Percentiles rank a stretch among this genome's conserved stretches.
Evolutionary conservation across 768 basidiomycete genomes (phyloP).

Genomic region (Lactifluus pinguis): DNA sequence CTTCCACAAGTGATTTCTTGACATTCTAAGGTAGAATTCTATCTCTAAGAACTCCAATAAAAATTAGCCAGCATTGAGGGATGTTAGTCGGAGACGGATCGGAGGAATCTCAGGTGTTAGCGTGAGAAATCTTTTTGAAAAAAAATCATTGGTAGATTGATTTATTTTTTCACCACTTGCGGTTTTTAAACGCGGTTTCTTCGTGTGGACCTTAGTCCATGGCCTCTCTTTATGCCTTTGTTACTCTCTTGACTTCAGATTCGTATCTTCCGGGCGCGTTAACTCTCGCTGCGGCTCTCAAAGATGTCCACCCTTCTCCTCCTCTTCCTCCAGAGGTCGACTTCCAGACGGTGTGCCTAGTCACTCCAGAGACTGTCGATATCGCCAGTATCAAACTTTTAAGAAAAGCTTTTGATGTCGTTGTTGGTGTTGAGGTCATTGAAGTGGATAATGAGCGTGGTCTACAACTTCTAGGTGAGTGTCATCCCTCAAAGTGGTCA

Average conservation of each 20-base stretch:
- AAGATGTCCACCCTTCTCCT: constrained; percentile 62
- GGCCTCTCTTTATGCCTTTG: constrained; percentile 71
- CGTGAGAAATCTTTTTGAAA: constrained; percentile 13
- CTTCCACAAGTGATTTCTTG: neutral
- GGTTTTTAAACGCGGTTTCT: constrained; percentile 13
- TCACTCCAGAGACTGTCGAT: constrained; percentile 90
- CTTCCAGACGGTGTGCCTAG: constrained; percentile 80
- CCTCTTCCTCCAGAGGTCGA: constrained; percentile 50
- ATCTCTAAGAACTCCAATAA: neutral
- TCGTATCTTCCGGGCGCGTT: constrained; percentile 91
- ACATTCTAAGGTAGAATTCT: neutral
- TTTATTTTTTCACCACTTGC: constrained; percentile 16
- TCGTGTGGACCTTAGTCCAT: constrained; percentile 31
- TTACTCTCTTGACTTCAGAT: constrained; percentile 87
- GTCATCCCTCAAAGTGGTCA: neutral
- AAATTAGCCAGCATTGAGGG: neutral
- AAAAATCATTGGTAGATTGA: neutral
- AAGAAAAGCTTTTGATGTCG: constrained; percentile 70
- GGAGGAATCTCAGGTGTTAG: neutral
- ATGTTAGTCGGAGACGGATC: neutral
- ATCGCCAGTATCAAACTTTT: constrained; percentile 73
- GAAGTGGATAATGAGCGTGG: constrained; percentile 55
- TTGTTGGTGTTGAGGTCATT: constrained; percentile 89
- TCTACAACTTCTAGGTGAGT: constrained; percentile 77
- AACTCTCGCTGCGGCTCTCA: constrained; percentile 74